phyloP scores from a whole-genome alignment of 139 green algal genomes.

The Volvox reticuliferus region DNA sequence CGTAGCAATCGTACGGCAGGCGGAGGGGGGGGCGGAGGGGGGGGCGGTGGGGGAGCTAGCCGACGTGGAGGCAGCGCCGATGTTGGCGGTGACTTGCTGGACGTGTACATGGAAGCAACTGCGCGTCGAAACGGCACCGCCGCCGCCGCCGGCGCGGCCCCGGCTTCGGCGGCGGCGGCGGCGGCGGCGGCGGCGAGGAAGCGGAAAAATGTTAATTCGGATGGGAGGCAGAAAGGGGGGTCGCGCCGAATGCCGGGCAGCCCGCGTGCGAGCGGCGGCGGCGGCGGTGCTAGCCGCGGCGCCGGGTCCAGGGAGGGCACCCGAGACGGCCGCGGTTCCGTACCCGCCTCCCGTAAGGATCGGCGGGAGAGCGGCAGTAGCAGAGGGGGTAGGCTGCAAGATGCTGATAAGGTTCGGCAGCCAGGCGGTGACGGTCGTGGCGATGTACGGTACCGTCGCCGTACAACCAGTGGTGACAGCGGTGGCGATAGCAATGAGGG shows the following conservation, averaged over 20 bases:
- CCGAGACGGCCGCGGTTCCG: too few relatives aligned
- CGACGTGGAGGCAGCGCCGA: neutral
- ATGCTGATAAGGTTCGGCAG: neutral
- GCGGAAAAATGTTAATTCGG: neutral
- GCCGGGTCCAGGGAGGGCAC: too few relatives aligned
- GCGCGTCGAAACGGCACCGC: neutral
- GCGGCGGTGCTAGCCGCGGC: neutral
- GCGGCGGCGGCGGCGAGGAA: neutral
- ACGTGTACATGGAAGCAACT: neutral
- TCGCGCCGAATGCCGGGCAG: neutral
- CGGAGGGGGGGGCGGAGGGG: neutral
- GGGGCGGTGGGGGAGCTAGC: neutral
- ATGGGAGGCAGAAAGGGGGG: neutral
- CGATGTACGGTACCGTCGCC: neutral
- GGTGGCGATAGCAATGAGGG: neutral
- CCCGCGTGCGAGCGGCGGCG: neutral
- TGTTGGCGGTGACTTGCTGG: neutral
- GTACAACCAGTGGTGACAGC: neutral
- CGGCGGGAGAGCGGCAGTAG: conserved; percentile 10
- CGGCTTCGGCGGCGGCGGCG: neutral
- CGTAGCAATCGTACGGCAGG: neutral
- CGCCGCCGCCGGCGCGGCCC: neutral
- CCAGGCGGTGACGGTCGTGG: too few relatives aligned
- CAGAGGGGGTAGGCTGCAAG: neutral
- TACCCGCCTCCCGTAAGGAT: too few relatives aligned